phyloP scores from a whole-genome alignment of 2,329 filamentous ascomycete genomes.

The Aureobasidium mangrovei region DNA sequence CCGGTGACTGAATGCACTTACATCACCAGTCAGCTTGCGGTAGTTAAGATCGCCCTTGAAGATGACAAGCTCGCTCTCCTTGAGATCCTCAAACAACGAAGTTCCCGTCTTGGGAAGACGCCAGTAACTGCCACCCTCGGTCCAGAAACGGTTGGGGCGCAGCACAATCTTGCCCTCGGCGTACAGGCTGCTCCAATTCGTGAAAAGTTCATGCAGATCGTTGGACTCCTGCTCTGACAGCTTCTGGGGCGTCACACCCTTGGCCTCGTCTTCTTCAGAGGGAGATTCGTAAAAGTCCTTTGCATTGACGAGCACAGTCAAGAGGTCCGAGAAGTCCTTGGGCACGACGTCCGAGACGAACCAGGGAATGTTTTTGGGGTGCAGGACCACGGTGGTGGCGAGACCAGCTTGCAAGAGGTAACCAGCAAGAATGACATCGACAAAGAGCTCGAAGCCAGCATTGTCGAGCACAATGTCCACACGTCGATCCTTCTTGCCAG shows the following conservation, averaged over 20 bases:
- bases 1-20: conserved; percentile 38
- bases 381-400: conserved; percentile 77
- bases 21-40: conserved; percentile 82
- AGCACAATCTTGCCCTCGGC: conserved; percentile 75
- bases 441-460: conserved; percentile 92
- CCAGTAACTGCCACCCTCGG: conserved; percentile 80
- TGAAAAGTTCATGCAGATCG: conserved; percentile 68
- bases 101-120: conserved; percentile 62
- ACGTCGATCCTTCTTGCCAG: conserved; percentile 56
- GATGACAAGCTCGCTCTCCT: conserved; percentile 75
- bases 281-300: conserved; percentile 68
- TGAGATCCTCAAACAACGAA: conserved; percentile 65
- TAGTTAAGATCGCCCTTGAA: conserved; percentile 99
- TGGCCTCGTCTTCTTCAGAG: conserved; percentile 54
- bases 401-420: conserved; percentile 79
- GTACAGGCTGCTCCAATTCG: conserved; percentile 71
- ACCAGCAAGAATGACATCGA: conserved; percentile 84
- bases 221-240: conserved; percentile 59
- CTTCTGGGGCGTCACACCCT: conserved; percentile 48
- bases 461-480: conserved; percentile 97
- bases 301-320: conserved; percentile 70
- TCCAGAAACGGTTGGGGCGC: conserved; percentile 87
- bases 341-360: conserved; percentile 95
- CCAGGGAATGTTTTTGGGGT: conserved; percentile 94
- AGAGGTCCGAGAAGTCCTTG: conserved; percentile 71